These are phyloP conservation scores for Colletotrichum sp. DNA, from an alignment of 2,329 filamentous ascomycete genomes.

Conservation along the genomic window DNA sequence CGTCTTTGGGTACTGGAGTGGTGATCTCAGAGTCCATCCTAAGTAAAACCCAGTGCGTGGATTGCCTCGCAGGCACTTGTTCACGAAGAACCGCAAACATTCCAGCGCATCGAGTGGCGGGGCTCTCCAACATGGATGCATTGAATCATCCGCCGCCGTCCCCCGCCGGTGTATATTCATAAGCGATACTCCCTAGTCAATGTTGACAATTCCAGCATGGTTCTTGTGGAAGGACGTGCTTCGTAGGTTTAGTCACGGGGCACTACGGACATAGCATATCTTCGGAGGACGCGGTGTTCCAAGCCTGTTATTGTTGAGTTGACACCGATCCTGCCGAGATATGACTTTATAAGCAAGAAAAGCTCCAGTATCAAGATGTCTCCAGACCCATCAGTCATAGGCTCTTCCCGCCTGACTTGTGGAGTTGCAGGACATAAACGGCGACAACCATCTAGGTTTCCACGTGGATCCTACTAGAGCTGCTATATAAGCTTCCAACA, in stretches of 20 bases:
- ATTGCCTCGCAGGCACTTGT: not conserved
- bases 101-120: not conserved
- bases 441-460: not conserved
- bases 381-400: not conserved
- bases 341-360: not conserved
- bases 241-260: not conserved
- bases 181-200: accelerated
- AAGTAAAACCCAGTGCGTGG: too few relatives aligned
- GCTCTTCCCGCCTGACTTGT: not conserved
- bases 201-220: too few relatives aligned
- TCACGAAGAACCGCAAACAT: not conserved
- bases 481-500: not conserved
- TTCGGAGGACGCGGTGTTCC: too few relatives aligned
- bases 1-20: too few relatives aligned
- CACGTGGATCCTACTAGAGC: not conserved
- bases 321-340: not conserved
- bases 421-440: accelerated
- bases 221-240: accelerated
- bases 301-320: not conserved
- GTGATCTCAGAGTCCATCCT: too few relatives aligned
- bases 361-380: not conserved
- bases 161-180: accelerated
- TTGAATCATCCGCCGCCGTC: accelerated
- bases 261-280: not conserved
- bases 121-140: not conserved